phyloP scores from a whole-genome alignment of 1,284 basidiomycete genomes.

The Veloporphyrellus conicus region DNA sequence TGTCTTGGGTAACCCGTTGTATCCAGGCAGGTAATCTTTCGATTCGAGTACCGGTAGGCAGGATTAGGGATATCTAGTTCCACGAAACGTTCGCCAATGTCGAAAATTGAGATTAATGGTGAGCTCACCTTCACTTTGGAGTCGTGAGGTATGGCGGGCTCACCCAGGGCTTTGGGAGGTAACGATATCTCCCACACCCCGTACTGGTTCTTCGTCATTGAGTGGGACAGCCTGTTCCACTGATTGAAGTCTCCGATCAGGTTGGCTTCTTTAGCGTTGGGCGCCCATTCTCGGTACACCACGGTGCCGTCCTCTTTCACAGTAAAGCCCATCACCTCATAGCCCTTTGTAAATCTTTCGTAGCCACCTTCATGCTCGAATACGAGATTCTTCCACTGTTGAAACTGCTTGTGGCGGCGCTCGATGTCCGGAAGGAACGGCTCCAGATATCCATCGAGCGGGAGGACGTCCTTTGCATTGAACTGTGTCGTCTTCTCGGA shows the following conservation, averaged over 20 bases:
- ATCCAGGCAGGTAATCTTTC: conserved; percentile 95
- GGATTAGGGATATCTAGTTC: conserved; percentile 78
- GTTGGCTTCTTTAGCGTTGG: conserved; percentile 77
- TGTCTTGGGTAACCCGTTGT: conserved; percentile 90
- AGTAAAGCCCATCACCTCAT: conserved; percentile 82
- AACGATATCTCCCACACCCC: conserved; percentile 91
- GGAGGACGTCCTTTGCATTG: conserved; percentile 52
- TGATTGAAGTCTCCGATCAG: conserved; percentile 95
- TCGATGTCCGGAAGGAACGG: conserved; percentile 70
- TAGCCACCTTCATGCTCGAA: conserved; percentile 81
- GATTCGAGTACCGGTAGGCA: conserved; percentile 72
- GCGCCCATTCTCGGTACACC: conserved; percentile 93
- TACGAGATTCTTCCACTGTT: conserved; percentile 73
- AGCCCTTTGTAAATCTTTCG: conserved; percentile 84
- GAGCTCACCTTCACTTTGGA: conserved; percentile 80
- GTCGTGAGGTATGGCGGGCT: conserved; percentile 87
- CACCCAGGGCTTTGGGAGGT: conserved; percentile 64
- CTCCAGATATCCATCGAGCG: conserved; percentile 71
- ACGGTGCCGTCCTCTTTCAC: conserved; percentile 68
- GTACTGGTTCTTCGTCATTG: conserved; percentile 82
- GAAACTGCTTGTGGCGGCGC: conserved; percentile 67
- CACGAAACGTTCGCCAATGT: not conserved
- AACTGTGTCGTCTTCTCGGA: conserved; percentile 42
- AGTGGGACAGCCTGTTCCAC: conserved; percentile 83
- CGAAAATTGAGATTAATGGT: not conserved